Evolutionary conservation across 176 grass and related monocot genomes (phyloP).

Genomic region (Zoysia pacifica): DNA sequence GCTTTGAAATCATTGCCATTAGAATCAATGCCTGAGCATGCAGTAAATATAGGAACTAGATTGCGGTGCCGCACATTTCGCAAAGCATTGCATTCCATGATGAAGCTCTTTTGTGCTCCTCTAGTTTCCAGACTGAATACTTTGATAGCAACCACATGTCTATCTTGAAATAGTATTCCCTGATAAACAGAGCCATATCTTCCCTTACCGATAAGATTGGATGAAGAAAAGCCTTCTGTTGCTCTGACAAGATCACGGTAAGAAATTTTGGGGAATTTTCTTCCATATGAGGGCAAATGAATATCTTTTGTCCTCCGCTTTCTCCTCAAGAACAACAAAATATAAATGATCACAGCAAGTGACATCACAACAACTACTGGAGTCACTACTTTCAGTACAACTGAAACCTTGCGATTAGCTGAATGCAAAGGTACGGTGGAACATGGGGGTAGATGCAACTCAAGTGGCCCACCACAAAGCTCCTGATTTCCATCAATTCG

Average conservation of each 20-base stretch:
- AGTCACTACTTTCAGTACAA: not conserved
- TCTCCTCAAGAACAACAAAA: not conserved
- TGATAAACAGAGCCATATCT: conserved; percentile 31
- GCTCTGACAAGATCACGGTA: conserved; percentile 19
- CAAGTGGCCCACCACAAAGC: not conserved
- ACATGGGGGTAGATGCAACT: conserved; percentile 2
- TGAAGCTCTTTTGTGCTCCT: conserved; percentile 27
- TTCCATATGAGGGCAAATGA: not conserved
- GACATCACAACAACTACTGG: not conserved
- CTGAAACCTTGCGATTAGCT: not conserved
- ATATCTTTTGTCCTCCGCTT: not conserved
- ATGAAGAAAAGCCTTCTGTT: conserved; percentile 2
- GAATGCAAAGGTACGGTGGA: not conserved
- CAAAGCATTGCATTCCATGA: conserved; percentile 23
- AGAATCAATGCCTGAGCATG: conserved; percentile 11
- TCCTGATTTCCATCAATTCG: conserved; percentile 1
- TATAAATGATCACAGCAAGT: not conserved
- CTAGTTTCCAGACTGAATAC: conserved; percentile 23
- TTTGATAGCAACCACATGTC: conserved; percentile 19
- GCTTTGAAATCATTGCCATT: conserved; percentile 34
- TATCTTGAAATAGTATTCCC: not conserved
- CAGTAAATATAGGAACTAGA: conserved; percentile 9
- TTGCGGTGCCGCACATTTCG: conserved; percentile 27
- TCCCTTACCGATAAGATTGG: conserved; percentile 26
- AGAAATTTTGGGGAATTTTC: conserved; percentile 18